Evolutionary conservation across 768 basidiomycete species (phyloP).

Genomic region (Russula sp.): DNA sequence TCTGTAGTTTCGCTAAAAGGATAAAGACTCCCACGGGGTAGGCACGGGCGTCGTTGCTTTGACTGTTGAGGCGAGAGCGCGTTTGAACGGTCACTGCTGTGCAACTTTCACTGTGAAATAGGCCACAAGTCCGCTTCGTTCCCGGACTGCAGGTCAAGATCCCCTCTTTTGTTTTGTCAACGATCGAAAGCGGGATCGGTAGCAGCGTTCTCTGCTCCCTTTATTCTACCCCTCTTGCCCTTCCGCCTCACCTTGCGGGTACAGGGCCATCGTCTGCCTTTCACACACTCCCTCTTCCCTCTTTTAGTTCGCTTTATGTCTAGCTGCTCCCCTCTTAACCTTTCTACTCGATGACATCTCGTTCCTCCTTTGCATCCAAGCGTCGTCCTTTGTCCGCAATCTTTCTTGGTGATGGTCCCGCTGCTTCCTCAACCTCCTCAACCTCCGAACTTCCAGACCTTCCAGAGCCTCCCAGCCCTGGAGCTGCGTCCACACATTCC

Average conservation of each 20-base stretch:
- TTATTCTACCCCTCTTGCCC: conserved; percentile 10
- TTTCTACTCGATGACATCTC: conserved; percentile 47
- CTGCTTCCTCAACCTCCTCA: conserved; percentile 40
- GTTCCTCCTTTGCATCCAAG: conserved; percentile 44
- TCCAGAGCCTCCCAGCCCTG: conserved; percentile 69
- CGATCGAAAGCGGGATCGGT: conserved; percentile 20
- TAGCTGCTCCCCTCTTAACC: conserved; percentile 17
- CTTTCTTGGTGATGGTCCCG: conserved; percentile 45
- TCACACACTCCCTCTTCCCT: conserved; percentile 7
- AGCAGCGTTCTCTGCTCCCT: conserved; percentile 8
- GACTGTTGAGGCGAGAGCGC: not conserved
- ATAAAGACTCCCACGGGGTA: conserved; percentile 7
- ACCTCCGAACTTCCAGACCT: conserved; percentile 40
- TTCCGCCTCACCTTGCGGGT: not conserved
- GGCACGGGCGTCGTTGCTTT: not conserved
- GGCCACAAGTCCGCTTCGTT: conserved; percentile 15
- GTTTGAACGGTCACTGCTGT: not conserved
- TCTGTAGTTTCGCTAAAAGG: not conserved
- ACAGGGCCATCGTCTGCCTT: not conserved
- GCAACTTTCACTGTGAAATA: conserved; percentile 16
- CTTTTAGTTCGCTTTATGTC: conserved; percentile 25
- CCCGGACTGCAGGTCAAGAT: conserved; percentile 12
- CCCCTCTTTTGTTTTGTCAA: conserved; percentile 15
- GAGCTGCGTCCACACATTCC: conserved; percentile 50
- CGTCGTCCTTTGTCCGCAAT: conserved; percentile 61